These are phyloP conservation scores for Sporisorium reilianum DNA, from an alignment of 1,284 basidiomycete species.

Conservation along the genomic window DNA sequence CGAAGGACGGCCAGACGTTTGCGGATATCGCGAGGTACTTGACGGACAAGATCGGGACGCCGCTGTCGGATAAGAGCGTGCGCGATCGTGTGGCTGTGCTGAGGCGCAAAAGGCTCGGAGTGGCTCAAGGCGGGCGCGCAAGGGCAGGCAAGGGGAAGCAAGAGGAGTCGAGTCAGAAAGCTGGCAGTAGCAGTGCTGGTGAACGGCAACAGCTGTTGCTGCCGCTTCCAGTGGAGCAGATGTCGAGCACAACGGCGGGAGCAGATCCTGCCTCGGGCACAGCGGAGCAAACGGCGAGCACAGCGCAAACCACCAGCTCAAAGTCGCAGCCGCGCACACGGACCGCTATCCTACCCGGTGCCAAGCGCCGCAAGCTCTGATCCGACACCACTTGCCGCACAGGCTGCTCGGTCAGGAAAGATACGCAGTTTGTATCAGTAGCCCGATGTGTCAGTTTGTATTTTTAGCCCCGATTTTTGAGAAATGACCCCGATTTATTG, in stretches of 20 bases:
- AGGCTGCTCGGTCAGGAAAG: background rate
- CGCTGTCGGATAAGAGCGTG: slow-evolving; percentile 27
- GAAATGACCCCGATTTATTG: background rate
- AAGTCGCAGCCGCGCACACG: slow-evolving; percentile 7
- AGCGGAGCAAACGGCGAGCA: background rate
- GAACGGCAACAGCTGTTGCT: too few species aligned
- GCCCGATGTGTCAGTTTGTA: background rate
- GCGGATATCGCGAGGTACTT: slow-evolving; percentile 20
- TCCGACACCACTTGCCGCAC: background rate
- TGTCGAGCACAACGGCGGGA: background rate
- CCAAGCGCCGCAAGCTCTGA: slow-evolving; percentile 36
- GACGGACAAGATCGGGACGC: slow-evolving; percentile 5
- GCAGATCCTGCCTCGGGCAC: background rate
- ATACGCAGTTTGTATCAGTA: background rate
- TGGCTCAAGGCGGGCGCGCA: background rate
- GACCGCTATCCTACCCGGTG: slow-evolving; percentile 28
- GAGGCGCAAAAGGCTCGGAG: background rate
- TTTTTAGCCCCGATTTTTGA: background rate
- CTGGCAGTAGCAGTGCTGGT: background rate
- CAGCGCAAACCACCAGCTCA: background rate
- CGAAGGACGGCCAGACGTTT: slow-evolving; percentile 21
- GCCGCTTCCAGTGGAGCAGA: background rate
- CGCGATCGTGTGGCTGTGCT: slow-evolving; percentile 20
- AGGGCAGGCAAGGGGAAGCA: background rate
- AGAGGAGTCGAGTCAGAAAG: background rate